These are phyloP conservation scores for Colletotrichum sp. DNA, from an alignment of 2,329 filamentous ascomycete genomes.

Conservation along the genomic window DNA sequence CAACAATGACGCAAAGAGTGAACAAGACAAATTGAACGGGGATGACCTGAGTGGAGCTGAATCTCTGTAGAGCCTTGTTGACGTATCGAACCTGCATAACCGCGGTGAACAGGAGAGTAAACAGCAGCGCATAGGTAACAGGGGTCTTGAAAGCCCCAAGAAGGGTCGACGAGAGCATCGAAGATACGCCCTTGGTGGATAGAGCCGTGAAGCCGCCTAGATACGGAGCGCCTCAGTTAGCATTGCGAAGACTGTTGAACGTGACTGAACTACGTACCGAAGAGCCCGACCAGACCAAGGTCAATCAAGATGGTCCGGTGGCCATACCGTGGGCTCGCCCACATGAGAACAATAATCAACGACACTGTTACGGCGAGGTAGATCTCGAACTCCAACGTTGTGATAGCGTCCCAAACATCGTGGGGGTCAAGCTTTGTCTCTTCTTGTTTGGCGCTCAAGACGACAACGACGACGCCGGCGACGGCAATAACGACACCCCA, in stretches of 20 bases:
- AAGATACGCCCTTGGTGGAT: constrained; percentile 95
- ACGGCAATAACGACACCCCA: constrained; percentile 89
- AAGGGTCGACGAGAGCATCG: constrained; percentile 88
- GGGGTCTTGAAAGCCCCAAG: constrained; percentile 90
- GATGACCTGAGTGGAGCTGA: constrained; percentile 97
- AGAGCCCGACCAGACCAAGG: constrained; percentile 88
- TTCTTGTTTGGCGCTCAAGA: constrained; percentile 86
- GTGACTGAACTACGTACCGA: constrained; percentile 63
- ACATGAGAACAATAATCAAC: constrained; percentile 80
- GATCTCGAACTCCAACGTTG: constrained; percentile 85
- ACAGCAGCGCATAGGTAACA: constrained; percentile 85
- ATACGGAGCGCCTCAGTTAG: neutral
- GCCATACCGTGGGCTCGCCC: constrained; percentile 84
- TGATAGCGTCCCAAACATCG: constrained; percentile 89
- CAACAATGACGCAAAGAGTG: constrained; percentile 92
- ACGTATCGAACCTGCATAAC: constrained; percentile 98
- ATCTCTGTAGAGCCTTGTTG: constrained; percentile 85
- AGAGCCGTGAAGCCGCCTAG: constrained; percentile 93
- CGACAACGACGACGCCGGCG: constrained; percentile 87
- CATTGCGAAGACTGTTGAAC: neutral
- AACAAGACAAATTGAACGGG: constrained; percentile 98
- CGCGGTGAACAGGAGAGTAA: constrained; percentile 81
- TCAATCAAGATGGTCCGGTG: constrained; percentile 88
- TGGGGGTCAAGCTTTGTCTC: constrained; percentile 91
- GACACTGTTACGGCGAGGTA: constrained; percentile 80